These are phyloP conservation scores for Antitrichia curtipendula DNA, from an alignment of 225 moss, liverwort and hornwort species.

Conservation along the genomic window DNA sequence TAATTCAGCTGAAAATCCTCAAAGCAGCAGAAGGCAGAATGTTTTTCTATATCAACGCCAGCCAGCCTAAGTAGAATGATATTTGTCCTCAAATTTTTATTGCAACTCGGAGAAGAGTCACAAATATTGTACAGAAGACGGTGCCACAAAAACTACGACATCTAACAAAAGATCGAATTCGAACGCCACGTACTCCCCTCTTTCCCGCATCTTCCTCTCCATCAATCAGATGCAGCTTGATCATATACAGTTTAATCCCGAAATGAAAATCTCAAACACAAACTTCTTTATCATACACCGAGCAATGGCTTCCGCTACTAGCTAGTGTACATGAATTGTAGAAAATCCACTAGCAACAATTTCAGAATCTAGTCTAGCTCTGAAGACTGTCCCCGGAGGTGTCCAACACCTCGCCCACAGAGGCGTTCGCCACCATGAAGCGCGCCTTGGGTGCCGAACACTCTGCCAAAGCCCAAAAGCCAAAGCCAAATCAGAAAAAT, in stretches of 20 bases:
- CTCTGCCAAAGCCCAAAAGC: slow-evolving; percentile 14
- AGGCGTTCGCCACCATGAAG: slow-evolving; percentile 16
- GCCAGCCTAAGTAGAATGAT: not conserved
- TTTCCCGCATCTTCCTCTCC: not conserved
- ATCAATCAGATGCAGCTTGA: not conserved
- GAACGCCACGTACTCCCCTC: not conserved
- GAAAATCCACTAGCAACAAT: not conserved
- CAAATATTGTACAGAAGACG: not conserved
- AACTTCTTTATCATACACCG: not conserved
- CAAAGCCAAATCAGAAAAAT: not conserved
- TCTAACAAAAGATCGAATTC: not conserved
- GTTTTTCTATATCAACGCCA: no score
- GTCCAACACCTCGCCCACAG: slow-evolving; percentile 9
- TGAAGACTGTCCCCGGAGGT: slow-evolving; percentile 8
- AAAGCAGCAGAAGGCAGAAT: no score
- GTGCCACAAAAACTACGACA: not conserved
- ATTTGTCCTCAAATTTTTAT: not conserved
- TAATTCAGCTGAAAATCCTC: no score
- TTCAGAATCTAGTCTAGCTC: not conserved
- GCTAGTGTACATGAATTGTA: not conserved
- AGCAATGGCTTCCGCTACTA: no score
- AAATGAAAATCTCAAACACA: not conserved
- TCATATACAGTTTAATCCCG: not conserved
- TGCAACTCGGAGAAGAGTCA: not conserved
- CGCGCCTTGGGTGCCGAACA: slow-evolving; percentile 29